A percentile compares a stretch with the other conserved stretches of the same genome.
Evolutionary conservation across 805 yeast genomes (phyloP).

Genomic region (Kazachstania taianensis): DNA sequence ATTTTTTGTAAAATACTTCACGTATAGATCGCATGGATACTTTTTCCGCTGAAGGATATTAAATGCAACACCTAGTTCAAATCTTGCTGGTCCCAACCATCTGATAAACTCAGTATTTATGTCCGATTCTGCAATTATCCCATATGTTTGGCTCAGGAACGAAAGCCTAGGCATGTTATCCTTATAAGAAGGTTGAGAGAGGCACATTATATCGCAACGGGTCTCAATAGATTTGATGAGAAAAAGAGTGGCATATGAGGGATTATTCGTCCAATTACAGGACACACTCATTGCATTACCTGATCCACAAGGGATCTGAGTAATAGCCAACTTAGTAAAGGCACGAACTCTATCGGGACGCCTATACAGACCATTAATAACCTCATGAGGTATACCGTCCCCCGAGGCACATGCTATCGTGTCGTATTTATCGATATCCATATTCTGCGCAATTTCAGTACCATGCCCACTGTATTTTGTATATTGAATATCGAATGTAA

Average conservation of each 20-base stretch:
- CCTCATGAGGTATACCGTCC: conserved; percentile 94
- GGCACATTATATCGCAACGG: conserved; percentile 73
- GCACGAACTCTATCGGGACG: conserved; percentile 57
- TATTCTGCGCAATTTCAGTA: conserved; percentile 47
- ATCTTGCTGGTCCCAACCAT: conserved; percentile 77
- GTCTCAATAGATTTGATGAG: conserved; percentile 60
- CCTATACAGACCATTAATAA: conserved; percentile 72
- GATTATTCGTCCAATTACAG: conserved; percentile 62
- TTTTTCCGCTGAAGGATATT: conserved; percentile 46
- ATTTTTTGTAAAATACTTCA: conserved; percentile 50
- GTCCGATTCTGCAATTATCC: conserved; percentile 88
- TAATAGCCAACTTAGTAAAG: conserved; percentile 53
- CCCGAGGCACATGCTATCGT: conserved; percentile 88
- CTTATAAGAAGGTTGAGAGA: conserved; percentile 41
- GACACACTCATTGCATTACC: conserved; percentile 89
- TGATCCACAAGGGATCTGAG: conserved; percentile 92
- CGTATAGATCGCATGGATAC: conserved; percentile 77
- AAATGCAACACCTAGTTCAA: conserved; percentile 69
- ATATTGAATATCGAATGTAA: conserved; percentile 41
- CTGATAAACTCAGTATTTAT: conserved; percentile 85
- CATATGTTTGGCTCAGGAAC: conserved; percentile 80
- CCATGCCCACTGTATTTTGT: conserved; percentile 75
- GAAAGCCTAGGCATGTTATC: conserved; percentile 43
- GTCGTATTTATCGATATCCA: conserved; percentile 53
- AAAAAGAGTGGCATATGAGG: conserved; percentile 58